Percentiles rank a stretch among this genome's conserved stretches.
Evolutionary conservation across 2,329 filamentous ascomycete species (phyloP).

Genomic region (Pseudogymnoascus sp.): DNA sequence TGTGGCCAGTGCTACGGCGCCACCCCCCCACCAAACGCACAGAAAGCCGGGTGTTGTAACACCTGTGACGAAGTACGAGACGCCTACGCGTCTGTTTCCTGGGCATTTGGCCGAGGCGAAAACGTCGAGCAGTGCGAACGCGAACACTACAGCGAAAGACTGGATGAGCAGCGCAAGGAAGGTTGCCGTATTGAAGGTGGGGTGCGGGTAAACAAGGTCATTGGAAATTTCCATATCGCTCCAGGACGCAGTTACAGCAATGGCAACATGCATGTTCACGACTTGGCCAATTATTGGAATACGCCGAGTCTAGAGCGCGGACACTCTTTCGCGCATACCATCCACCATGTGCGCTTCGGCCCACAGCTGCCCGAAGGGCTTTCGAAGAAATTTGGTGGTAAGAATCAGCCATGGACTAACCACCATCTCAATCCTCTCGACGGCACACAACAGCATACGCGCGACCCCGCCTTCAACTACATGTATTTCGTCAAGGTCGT

Average conservation of each 20-base stretch:
- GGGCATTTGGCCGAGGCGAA: constrained; percentile 91
- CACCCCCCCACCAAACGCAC: constrained; percentile 58
- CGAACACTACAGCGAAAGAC: constrained; percentile 84
- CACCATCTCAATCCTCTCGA: constrained; percentile 93
- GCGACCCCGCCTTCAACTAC: constrained; percentile 83
- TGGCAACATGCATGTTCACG: constrained; percentile 95
- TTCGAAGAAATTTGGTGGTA: constrained; percentile 50
- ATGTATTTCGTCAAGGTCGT: constrained; percentile 99
- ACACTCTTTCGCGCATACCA: constrained; percentile 83
- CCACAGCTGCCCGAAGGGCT: constrained; percentile 77
- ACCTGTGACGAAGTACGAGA: constrained; percentile 96
- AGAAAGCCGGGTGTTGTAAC: constrained; percentile 88
- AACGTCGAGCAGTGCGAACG: constrained; percentile 91
- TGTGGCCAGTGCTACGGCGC: constrained; percentile 93
- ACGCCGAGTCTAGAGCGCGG: constrained; percentile 51
- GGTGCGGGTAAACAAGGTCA: constrained; percentile 93
- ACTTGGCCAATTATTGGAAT: constrained; percentile 91
- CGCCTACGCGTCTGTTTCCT: constrained; percentile 80
- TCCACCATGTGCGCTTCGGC: constrained; percentile 88
- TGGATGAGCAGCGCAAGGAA: constrained; percentile 82
- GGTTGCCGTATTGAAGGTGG: constrained; percentile 91
- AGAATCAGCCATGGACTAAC: constrained; percentile 65
- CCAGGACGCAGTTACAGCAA: constrained; percentile 94
- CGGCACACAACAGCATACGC: constrained; percentile 65
- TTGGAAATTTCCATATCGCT: constrained; percentile 97